Conservation (phyloP, 2,329 filamentous ascomycete genomes). For the Sclerotinia nivalis region DNA sequence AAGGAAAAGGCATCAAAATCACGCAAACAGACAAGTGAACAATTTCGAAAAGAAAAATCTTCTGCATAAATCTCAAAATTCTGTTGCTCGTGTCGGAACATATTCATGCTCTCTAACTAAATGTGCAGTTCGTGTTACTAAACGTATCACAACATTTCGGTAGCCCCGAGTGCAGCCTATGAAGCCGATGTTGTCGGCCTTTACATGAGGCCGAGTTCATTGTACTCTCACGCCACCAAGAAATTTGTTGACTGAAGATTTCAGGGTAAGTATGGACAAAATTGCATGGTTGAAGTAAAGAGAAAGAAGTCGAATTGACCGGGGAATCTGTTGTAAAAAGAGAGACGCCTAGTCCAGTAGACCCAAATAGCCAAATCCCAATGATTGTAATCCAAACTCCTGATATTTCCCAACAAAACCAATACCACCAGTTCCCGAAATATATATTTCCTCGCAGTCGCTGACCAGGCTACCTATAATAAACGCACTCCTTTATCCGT, state of each 20-base stretch:
- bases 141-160: conserved; percentile 9
- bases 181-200: background rate
- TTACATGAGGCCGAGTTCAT: conserved; percentile 12
- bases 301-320: background rate
- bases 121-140: conserved; percentile 12
- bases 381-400: conserved; percentile 14
- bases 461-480: conserved; percentile 10
- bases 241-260: background rate
- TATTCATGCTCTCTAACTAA: background rate
- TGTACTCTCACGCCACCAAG: background rate
- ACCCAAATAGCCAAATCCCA: conserved; percentile 4
- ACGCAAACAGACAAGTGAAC: background rate
- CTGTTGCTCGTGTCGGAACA: too few species aligned
- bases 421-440: conserved; percentile 4
- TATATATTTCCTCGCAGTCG: conserved; percentile 8
- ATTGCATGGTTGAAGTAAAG: background rate
- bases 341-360: conserved; percentile 4
- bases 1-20: background rate
- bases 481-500: conserved; percentile 6
- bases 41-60: background rate
- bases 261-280: background rate
- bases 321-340: conserved; percentile 12
- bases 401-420: conserved; percentile 8
- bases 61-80: background rate
- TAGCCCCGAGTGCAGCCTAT: conserved; percentile 14